phyloP scores from a whole-genome alignment of 1,284 basidiomycete species.

The Cutaneotrichosporon dermatis region DNA sequence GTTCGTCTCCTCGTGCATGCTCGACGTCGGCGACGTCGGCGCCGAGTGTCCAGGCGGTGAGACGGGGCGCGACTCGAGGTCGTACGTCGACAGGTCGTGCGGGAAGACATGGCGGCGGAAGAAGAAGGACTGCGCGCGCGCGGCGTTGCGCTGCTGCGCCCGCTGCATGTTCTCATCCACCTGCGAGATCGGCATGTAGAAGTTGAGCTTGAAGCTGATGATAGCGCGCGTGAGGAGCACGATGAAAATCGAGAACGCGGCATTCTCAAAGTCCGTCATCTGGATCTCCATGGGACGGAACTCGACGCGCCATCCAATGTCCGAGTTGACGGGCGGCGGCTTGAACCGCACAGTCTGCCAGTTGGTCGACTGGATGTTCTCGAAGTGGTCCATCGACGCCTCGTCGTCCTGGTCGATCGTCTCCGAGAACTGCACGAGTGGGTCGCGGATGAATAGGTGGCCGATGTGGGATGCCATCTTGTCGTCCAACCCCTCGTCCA shows the following conservation, averaged over 20 bases:
- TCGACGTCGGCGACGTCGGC: constrained; percentile 2
- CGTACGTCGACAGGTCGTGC: constrained; percentile 43
- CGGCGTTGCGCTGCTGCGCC: constrained; percentile 80
- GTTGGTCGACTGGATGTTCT: constrained; percentile 99
- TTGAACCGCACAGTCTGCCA: constrained; percentile 99
- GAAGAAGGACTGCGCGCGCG: constrained; percentile 69
- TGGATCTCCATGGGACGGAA: constrained; percentile 99
- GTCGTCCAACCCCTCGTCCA: constrained; percentile 75
- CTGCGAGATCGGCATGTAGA: constrained; percentile 97
- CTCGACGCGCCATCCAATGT: constrained; percentile 97
- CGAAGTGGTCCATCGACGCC: constrained; percentile 89
- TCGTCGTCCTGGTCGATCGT: constrained; percentile 87
- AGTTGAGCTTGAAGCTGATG: constrained; percentile 82
- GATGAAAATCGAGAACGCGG: constrained; percentile 90
- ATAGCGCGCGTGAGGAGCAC: constrained; percentile 92
- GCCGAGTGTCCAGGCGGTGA: constrained; percentile 25
- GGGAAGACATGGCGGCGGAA: constrained; percentile 86
- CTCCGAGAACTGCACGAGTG: constrained; percentile 91
- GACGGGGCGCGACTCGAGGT: constrained; percentile 38
- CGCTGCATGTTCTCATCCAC: constrained; percentile 95
- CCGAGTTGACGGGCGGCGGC: constrained; percentile 84
- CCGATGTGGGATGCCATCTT: constrained; percentile 85
- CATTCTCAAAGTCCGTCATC: constrained; percentile 98
- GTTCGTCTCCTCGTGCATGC: constrained; percentile 9
- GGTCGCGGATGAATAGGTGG: constrained; percentile 96